Evolutionary conservation across 139 green algal genomes (phyloP), one percentile per base, ranked within the genome.

Genomic region (Zygnema circumcarinatum): DNA sequence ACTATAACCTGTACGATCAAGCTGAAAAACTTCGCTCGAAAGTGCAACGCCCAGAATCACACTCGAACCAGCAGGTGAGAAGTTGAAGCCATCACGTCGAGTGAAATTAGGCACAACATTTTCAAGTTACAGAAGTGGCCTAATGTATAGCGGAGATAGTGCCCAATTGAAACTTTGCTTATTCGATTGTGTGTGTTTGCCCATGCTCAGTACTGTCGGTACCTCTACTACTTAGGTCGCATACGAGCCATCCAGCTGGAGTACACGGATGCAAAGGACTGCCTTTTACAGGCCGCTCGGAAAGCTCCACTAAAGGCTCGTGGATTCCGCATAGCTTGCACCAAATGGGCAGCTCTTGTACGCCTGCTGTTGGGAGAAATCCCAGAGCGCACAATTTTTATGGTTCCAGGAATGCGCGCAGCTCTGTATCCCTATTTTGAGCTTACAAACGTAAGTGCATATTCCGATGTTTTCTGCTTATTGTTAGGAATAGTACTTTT

Each of bases 301-400:
- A 97, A 97, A 92, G 94, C 87, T 79, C 90, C 91, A 62, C 74
- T 97, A 91, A 94, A 94, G 1, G 95, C 95, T 0, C 79, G 91
- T 1, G 96, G 96, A 74, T 99, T 99, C 94, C 89, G 95, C 31
- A 89, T 97, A 32, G 88, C 91, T 7, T 95, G 68, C 35, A 92
- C 88, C 86, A 98, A 99, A 93, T 99, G 97, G 97, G 92, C 98
- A 25, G 85, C 88, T 39, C 79, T 96, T 87, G 96, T 99, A 85
- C 94, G 95, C 3, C 94, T 99, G 90, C 94, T 99, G 86, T 93
- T 99, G 78, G 97, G 97, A n/a, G 97, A 99, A 92, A 95, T 98
- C 68, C 97, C 97, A 1, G 95, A 98, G 81, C 94, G 94, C 79
- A 75, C 84, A 1, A 95, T 98, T 90, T 95, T 99, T 74, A 56